Evolutionary conservation across 306 rosid species (phyloP).

Genomic region (Sechiopsis laciniata): DNA sequence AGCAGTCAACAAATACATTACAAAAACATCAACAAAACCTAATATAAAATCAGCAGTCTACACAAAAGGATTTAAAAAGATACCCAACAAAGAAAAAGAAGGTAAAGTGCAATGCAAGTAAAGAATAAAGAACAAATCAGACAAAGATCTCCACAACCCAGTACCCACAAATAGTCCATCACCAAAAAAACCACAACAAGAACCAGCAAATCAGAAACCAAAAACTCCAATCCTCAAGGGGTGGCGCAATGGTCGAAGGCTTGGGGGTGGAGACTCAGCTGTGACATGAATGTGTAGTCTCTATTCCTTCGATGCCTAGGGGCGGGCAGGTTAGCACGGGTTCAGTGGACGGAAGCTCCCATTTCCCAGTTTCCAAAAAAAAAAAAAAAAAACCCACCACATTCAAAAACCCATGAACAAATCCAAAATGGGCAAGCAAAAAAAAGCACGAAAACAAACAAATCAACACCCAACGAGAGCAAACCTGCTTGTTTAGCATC

Average conservation of each 20-base stretch:
- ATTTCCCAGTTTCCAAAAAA: too few relatives aligned
- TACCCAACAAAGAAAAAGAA: background rate
- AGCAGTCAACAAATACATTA: background rate
- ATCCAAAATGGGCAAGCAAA: background rate
- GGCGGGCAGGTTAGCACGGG: too few relatives aligned
- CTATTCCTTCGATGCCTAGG: too few relatives aligned
- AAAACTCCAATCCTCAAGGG: background rate
- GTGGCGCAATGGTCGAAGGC: too few relatives aligned
- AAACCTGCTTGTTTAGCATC: constrained; percentile 77
- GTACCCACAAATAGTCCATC: background rate
- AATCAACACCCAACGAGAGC: background rate
- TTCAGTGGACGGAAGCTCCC: too few relatives aligned
- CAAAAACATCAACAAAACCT: background rate
- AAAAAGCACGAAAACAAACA: background rate
- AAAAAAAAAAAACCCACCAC: too few relatives aligned
- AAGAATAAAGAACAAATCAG: constrained; percentile 14
- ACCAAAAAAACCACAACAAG: background rate
- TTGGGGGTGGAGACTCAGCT: too few relatives aligned
- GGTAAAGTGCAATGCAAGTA: constrained; percentile 12
- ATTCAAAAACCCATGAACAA: background rate
- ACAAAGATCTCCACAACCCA: background rate
- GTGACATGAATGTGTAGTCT: too few relatives aligned
- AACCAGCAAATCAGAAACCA: background rate
- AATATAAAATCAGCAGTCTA: background rate
- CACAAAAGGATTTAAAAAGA: background rate